Conservation (phyloP, 345 rosid genomes). For the Populus nigra region DNA sequence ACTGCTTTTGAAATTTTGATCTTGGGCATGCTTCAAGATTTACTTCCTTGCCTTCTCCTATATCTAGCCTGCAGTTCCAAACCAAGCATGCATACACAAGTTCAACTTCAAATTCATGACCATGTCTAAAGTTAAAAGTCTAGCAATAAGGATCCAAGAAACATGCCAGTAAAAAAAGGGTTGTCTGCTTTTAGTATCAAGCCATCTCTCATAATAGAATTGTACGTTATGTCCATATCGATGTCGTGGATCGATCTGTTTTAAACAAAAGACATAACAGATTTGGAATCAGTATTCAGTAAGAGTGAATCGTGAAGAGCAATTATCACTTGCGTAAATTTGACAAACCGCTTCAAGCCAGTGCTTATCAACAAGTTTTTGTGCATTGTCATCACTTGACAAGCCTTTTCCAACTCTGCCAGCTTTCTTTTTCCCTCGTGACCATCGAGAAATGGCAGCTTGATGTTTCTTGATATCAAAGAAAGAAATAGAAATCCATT, state of each 20-base stretch:
- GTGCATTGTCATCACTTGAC: slow-evolving; percentile 78
- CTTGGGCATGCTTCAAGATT: slow-evolving; percentile 76
- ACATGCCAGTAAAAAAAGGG: slow-evolving; percentile 95
- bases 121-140: background rate
- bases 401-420: slow-evolving; percentile 96
- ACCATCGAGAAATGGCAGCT: slow-evolving; percentile 91
- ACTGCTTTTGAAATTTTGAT: slow-evolving; percentile 68
- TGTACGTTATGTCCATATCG: slow-evolving; percentile 89
- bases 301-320: background rate
- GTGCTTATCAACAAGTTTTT: slow-evolving; percentile 74
- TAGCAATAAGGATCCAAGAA: slow-evolving; percentile 10
- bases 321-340: background rate
- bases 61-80: slow-evolving; percentile 68
- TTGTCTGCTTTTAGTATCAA: slow-evolving; percentile 76
- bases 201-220: slow-evolving; percentile 74
- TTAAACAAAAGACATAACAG: background rate
- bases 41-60: slow-evolving; percentile 89
- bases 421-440: slow-evolving; percentile 86
- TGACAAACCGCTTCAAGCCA: slow-evolving; percentile 96
- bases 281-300: slow-evolving; percentile 23
- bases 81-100: background rate
- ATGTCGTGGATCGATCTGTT: slow-evolving; percentile 91
- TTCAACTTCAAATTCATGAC: slow-evolving; percentile 13
- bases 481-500: slow-evolving; percentile 81
- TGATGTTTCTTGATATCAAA: slow-evolving; percentile 89